phyloP scores from a whole-genome alignment of 2,329 filamentous ascomycete genomes.

The Chaetomiaceae sp. region DNA sequence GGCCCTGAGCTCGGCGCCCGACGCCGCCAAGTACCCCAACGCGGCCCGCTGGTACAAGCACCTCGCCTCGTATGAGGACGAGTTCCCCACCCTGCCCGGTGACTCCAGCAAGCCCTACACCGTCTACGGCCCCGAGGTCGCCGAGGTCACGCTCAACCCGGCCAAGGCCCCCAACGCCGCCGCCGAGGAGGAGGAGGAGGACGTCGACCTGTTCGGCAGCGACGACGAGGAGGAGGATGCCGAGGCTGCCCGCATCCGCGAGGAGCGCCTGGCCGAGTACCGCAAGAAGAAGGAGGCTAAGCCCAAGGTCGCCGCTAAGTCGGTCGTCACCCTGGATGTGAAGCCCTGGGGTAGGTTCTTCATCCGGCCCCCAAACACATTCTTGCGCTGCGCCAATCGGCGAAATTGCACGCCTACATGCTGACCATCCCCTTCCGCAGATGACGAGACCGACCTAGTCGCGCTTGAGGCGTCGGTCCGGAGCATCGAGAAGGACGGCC shows the following conservation, averaged over 20 bases:
- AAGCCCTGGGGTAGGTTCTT: conserved; percentile 91
- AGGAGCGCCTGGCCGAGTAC: conserved; percentile 89
- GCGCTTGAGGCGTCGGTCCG: conserved; percentile 76
- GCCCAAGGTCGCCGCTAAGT: conserved; percentile 90
- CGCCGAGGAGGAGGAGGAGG: conserved; percentile 71
- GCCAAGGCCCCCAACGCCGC: conserved; percentile 69
- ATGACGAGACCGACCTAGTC: conserved; percentile 91
- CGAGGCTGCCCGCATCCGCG: conserved; percentile 75
- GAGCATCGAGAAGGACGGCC: conserved; percentile 82
- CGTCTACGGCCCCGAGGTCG: conserved; percentile 80
- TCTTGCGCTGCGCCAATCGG: too few relatives aligned
- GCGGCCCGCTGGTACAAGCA: conserved; percentile 99
- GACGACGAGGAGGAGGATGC: conserved; percentile 93
- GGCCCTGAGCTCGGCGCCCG: conserved; percentile 69
- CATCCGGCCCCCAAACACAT: not conserved
- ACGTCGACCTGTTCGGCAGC: conserved; percentile 88
- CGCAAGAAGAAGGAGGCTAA: conserved; percentile 95
- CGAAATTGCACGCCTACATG: too few relatives aligned
- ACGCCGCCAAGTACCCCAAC: conserved; percentile 82
- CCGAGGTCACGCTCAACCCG: conserved; percentile 74
- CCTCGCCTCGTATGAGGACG: conserved; percentile 84
- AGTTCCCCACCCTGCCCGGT: conserved; percentile 85
- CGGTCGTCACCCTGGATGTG: conserved; percentile 88
- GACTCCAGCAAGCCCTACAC: conserved; percentile 85
- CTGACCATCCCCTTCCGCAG: conserved; percentile 36